A percentile compares a stretch with the other conserved stretches of the same genome.
These are phyloP conservation scores for Amoebophrya sp. DNA, from an alignment of 169 alveolate genomes.

Conservation along the genomic window DNA sequence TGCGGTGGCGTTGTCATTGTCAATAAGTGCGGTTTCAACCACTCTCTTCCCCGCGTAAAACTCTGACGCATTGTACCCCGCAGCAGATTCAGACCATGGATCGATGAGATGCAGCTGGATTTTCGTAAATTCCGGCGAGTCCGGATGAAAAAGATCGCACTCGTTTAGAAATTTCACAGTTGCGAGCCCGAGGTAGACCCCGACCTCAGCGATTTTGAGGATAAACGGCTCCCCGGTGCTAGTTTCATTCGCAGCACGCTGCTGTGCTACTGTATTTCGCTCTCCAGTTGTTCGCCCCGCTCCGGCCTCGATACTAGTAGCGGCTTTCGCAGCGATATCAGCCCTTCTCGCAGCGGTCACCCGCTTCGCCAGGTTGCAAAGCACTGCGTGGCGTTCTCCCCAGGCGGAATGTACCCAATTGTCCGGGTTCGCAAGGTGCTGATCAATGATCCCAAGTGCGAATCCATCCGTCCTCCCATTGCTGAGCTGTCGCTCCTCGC, in stretches of 20 bases:
- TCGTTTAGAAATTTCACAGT: not conserved
- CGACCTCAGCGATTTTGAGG: not conserved
- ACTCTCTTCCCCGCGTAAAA: not conserved
- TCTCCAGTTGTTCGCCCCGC: too few species aligned
- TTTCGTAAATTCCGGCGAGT: not conserved
- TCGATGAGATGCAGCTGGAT: not conserved
- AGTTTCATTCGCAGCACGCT: too few species aligned
- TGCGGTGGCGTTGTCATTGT: not conserved
- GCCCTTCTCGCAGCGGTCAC: too few species aligned
- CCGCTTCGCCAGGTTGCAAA: not conserved
- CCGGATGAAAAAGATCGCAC: not conserved
- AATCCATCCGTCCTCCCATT: too few species aligned
- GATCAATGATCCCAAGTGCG: too few species aligned
- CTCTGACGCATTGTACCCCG: not conserved
- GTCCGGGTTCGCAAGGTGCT: not conserved
- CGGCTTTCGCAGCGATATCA: too few species aligned
- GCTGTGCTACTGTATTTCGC: too few species aligned
- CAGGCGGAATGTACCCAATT: not conserved
- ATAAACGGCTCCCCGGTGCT: too few species aligned
- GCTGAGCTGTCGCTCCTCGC: not conserved
- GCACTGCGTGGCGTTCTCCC: not conserved
- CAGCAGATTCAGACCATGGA: not conserved
- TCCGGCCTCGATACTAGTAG: too few species aligned
- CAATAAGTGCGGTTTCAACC: not conserved
- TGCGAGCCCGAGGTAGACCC: not conserved